These are phyloP conservation scores for Diplotaxis tenuifolia DNA, from an alignment of 345 rosid species.

Conservation along the genomic window DNA sequence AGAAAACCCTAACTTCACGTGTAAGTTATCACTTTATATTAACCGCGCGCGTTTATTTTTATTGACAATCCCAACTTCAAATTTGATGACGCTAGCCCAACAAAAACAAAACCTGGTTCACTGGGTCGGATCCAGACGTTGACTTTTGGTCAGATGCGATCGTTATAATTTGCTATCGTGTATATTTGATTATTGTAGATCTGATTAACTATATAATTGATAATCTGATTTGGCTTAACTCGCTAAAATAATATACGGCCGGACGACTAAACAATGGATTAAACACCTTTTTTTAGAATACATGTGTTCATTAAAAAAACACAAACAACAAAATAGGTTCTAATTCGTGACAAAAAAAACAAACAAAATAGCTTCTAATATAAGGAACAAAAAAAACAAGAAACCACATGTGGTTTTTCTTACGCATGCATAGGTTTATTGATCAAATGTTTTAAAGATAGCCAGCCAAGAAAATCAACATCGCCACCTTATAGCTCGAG, in stretches of 20 bases:
- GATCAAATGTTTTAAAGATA: conserved; percentile 26
- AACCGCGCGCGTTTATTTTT: not conserved
- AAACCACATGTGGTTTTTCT: conserved; percentile 5
- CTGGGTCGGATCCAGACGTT: not conserved
- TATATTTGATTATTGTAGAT: conserved; percentile 15
- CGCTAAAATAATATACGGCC: not conserved
- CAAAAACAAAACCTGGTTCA: not conserved
- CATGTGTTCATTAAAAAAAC: not conserved
- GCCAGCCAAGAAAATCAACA: conserved; percentile 5
- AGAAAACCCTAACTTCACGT: not conserved
- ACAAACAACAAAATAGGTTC: not conserved
- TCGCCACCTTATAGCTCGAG: conserved; percentile 11
- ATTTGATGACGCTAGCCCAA: not conserved
- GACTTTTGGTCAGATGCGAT: not conserved
- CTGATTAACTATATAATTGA: not conserved
- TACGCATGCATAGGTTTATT: conserved; percentile 13
- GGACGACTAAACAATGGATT: not conserved
- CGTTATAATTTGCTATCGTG: not conserved
- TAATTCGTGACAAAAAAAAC: not conserved
- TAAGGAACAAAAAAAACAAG: conserved; percentile 5
- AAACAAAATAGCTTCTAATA: not conserved
- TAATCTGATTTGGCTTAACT: not conserved
- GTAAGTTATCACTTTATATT: not conserved
- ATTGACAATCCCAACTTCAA: not conserved
- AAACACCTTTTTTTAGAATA: not conserved